Evolutionary conservation across 2,329 filamentous ascomycete genomes (phyloP).

Genomic region (Penicillium sp.): DNA sequence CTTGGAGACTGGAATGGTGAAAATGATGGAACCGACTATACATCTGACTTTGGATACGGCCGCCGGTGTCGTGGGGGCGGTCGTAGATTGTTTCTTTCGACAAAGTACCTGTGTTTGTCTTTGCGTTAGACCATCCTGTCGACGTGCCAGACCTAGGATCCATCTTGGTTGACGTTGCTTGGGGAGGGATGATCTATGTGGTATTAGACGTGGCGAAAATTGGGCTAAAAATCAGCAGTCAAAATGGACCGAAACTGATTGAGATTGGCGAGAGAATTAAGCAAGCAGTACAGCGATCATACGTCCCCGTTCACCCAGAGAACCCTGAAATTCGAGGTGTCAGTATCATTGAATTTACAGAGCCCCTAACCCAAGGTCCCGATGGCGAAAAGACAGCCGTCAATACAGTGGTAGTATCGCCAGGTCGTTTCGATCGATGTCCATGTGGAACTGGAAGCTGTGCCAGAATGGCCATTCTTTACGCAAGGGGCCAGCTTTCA

Average conservation of each 20-base stretch:
- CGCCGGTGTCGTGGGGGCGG: conserved; percentile 46
- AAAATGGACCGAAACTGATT: conserved; percentile 30
- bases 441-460: conserved; percentile 51
- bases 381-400: conserved; percentile 15
- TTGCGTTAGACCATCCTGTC: conserved; percentile 41
- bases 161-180: conserved; percentile 48
- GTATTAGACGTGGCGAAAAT: conserved; percentile 44
- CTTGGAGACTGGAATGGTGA: conserved; percentile 51
- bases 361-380: conserved; percentile 30
- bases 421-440: conserved; percentile 49
- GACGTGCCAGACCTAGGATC: conserved; percentile 45
- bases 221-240: conserved; percentile 39
- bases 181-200: conserved; percentile 51
- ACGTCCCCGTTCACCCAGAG: conserved; percentile 45
- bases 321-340: conserved; percentile 28
- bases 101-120: conserved; percentile 50
- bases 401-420: conserved; percentile 49
- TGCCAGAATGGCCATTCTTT: conserved; percentile 48
- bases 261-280: conserved; percentile 19
- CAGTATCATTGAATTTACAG: conserved; percentile 15
- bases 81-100: conserved; percentile 50
- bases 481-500: conserved; percentile 43
- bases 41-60: conserved; percentile 47
- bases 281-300: not conserved
- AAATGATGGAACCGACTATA: conserved; percentile 49